Conservation (phyloP, 305 asterid genomes). For the Fraxinus paxiana region DNA sequence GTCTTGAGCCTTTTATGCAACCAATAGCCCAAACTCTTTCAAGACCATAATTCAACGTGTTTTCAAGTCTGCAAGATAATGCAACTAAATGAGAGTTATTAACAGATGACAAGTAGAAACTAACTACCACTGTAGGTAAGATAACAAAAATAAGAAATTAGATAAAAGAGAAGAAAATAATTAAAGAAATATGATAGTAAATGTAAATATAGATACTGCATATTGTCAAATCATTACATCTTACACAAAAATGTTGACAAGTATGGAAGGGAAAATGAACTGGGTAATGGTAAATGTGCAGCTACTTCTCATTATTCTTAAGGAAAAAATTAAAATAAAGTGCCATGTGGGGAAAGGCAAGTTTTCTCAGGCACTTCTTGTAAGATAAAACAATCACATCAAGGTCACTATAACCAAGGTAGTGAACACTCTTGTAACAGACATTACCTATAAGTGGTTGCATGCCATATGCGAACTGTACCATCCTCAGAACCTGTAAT, state of each 20-base stretch:
- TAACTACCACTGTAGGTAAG: slow-evolving; percentile 16
- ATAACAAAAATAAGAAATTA: not conserved
- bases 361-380: slow-evolving; percentile 7
- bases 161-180: not conserved
- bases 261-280: not conserved
- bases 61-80: slow-evolving; percentile 71
- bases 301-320: not conserved
- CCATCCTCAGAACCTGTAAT: slow-evolving; percentile 99
- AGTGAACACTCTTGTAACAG: slow-evolving; percentile 17
- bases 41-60: slow-evolving; percentile 92
- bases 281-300: not conserved
- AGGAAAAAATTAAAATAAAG: not conserved
- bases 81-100: slow-evolving; percentile 25
- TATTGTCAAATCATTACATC: not conserved
- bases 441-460: slow-evolving; percentile 85
- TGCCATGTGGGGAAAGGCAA: not conserved
- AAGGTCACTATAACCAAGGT: slow-evolving; percentile 3
- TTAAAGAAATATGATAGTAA: not conserved
- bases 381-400: not conserved
- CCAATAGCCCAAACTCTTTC: slow-evolving; percentile 99
- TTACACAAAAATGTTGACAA: not conserved
- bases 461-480: slow-evolving; percentile 96
- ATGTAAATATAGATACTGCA: slow-evolving; percentile 1
- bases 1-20: slow-evolving; percentile 81
- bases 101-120: slow-evolving; percentile 10